Evolutionary conservation across 192 early-diverging fungal genomes (phyloP), one percentile per base, ranked within the genome.

Genomic region (Podila clonocystis): DNA sequence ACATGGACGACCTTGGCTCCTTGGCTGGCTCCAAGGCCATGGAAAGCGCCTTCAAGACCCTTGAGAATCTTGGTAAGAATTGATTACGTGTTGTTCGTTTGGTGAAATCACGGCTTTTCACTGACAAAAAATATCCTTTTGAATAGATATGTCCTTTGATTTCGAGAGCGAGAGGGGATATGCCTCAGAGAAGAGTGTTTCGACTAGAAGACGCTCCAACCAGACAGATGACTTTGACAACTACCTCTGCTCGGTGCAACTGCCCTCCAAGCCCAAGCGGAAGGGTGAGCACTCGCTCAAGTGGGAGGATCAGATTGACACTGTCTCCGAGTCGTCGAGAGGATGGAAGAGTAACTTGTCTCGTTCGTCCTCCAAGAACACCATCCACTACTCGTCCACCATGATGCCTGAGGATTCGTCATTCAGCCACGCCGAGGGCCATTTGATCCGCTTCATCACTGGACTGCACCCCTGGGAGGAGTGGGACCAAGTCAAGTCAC

Each of bases 401-500:
- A 66, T 77, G 75, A 20, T 64, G 24, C 49, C 75, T 2, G 75
- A 79, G 55, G 58, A 79, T 36, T 62, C 75, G 5, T 79, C 75
- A 8, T 79, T 79, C 41, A 79, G 75, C 24, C 70, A 79, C 36
- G 70, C 75, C 1, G 34, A 72, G 9, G 75, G 61, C 9, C 59
- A 72, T 38, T 24, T 79, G 19, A 33, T 72, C 29, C 63, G 63
- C n/a, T 63, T 49, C 17, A 63, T 80, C 48, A 73, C 77, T 29
- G 67, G 45, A 1, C 66, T 73, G n/a, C 55, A 73, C n/a, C 77
- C 77, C 29, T 73, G 31, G 36, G 71, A 80, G 26, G 77, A 73
- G 50, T 80, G 77, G 77, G 77, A 80, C 24, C 70, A 73, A 20
- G 67, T 80, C 57, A 80, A 73, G 41, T 64, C 77, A 17, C n/a